Evolutionary conservation across 805 yeast species (phyloP), one percentile per base, ranked within the genome.

Genomic region (Priceomyces castillae): DNA sequence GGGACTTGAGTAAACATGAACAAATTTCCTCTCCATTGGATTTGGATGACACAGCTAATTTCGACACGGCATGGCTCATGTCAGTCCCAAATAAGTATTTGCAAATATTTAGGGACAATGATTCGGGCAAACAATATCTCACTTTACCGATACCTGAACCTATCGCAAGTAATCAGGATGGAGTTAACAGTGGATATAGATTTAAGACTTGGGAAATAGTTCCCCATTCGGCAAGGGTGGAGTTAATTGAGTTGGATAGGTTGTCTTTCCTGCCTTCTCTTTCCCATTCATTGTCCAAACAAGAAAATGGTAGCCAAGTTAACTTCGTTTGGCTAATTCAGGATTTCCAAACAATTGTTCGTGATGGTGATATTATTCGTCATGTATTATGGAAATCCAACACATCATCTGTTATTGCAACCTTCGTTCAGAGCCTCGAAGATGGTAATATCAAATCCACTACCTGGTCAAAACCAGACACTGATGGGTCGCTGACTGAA

Each of bases 351-450:
- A 18, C 37, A 3, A 41, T 37, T 6, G 22, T 38, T 17, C 19
- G n/a, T 10, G 40, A 38, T 7, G 30, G 42, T 7, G n/a, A 25
- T 19, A 23, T 56, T 7, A 35, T 39, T 14, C 71, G 69, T 49
- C 57, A 62, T 44, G 50, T 77, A 19, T 62, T 83, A 26, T 81
- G 87, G 86, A 84, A 82, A 54, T 78, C 86, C 50, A 82, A 83
- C 48, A 72, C 78, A 1, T 71, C 77, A 1, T 74, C 81, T 11
- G 62, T 71, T 33, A 49, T 78, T n/a, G 71, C 71, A 4, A 49
- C 51, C 2, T 61, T 59, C 39, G 28, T 33, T 1, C 18, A 56
- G 4, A 44, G 50, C 20, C 11, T 48, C 7, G 39, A 46, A 2
- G 43, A 33, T 14, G 65, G 64, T 1, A 25, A 46, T 3, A 39